Percentiles rank a stretch among this genome's conserved stretches.
Conservation (phyloP, 345 rosid genomes). For the Citrus sinensis region DVS_A1.0 CM039164.1:15441001-15441500, state of each 20-base stretch:
- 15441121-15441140: slow-evolving; percentile 39
- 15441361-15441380: slow-evolving; percentile 78
- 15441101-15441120: not conserved
- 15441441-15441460: slow-evolving; percentile 43
- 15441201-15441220: slow-evolving; percentile 49
- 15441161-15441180: slow-evolving; percentile 80
- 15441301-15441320: not conserved
- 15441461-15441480: slow-evolving; percentile 57
- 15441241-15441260: not conserved
- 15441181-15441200: slow-evolving; percentile 54
- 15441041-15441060: slow-evolving; percentile 51
- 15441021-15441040: slow-evolving; percentile 77
- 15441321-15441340: not conserved
- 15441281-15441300: not conserved
- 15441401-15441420: slow-evolving; percentile 89
- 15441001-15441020: slow-evolving; percentile 52
- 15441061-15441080: not conserved
- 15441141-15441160: slow-evolving; percentile 77
- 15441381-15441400: slow-evolving; percentile 93
- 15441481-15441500: slow-evolving; percentile 39
- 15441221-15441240: not conserved
- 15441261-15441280: not conserved
- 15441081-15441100: not conserved
- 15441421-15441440: slow-evolving; percentile 56
- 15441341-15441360: not conserved